phyloP scores from a whole-genome alignment of 805 yeast genomes.

The Wickerhamomyces subpelliculosus region DNA sequence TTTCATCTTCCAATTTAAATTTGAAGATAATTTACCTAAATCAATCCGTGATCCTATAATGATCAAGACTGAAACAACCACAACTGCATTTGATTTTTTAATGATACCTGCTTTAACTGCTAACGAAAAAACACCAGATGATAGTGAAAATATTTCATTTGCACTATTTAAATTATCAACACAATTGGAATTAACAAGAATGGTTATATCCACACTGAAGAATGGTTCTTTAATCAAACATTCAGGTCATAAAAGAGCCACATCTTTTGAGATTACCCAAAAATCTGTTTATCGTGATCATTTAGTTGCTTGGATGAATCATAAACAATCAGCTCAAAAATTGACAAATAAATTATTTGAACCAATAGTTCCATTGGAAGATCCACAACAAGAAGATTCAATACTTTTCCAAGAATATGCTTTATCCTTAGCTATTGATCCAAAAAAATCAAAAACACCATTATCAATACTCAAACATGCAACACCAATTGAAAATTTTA shows the following conservation, averaged over 20 bases:
- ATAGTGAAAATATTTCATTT: too few species aligned
- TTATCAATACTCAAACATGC: slow-evolving; percentile 17
- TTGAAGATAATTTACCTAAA: slow-evolving; percentile 27
- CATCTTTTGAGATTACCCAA: too few species aligned
- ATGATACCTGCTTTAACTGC: slow-evolving; percentile 2
- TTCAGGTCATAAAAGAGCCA: too few species aligned
- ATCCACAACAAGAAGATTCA: slow-evolving; percentile 2
- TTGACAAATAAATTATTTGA: slow-evolving; percentile 6
- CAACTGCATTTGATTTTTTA: slow-evolving; percentile 1
- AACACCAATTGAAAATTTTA: slow-evolving; percentile 18
- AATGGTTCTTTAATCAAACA: background rate
- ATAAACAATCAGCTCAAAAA: too few species aligned
- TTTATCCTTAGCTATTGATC: slow-evolving; percentile 3
- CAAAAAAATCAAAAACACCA: slow-evolving; percentile 1
- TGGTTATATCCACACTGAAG: slow-evolving; percentile 6
- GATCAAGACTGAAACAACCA: slow-evolving; percentile 3
- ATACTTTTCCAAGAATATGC: slow-evolving; percentile 13
- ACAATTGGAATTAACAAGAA: slow-evolving; percentile 3
- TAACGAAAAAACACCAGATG: background rate
- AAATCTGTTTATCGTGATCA: too few species aligned
- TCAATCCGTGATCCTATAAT: slow-evolving; percentile 31
- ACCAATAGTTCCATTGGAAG: slow-evolving; percentile 1
- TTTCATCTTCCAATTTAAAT: slow-evolving; percentile 29
- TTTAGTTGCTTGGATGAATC: too few species aligned
- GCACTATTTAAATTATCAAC: slow-evolving; percentile 1